Evolutionary conservation across 495 filamentous ascomycete species (phyloP).

Genomic region (Hypoxylon subgilvum): DNA sequence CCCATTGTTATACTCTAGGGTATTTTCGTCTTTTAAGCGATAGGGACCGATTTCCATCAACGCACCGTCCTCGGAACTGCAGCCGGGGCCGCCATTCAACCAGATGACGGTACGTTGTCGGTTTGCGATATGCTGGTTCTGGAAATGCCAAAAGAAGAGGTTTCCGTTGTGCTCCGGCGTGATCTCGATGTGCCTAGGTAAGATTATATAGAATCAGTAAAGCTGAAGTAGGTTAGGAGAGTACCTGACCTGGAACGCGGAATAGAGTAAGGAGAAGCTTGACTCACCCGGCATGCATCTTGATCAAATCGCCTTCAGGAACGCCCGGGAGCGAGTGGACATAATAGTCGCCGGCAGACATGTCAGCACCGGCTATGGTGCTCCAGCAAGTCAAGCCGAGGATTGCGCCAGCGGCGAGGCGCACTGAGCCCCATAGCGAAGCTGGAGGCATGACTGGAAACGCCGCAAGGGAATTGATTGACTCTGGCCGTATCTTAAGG

Average conservation of each 20-base stretch:
- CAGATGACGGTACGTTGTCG: slow-evolving; percentile 91
- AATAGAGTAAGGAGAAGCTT: neutral
- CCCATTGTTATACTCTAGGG: slow-evolving; percentile 81
- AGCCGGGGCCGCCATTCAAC: slow-evolving; percentile 96
- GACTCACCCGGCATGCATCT: slow-evolving; percentile 97
- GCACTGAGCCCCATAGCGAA: slow-evolving; percentile 46
- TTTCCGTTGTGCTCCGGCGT: slow-evolving; percentile 83
- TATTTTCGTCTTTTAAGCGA: slow-evolving; percentile 75
- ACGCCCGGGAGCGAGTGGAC: slow-evolving; percentile 81
- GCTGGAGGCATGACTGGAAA: slow-evolving; percentile 34
- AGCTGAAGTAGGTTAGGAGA: neutral
- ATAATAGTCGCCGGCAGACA: slow-evolving; percentile 83
- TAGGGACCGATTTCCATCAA: slow-evolving; percentile 98
- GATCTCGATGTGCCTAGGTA: slow-evolving; percentile 83
- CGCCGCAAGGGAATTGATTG: slow-evolving; percentile 13
- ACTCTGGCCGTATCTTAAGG: slow-evolving; percentile 4
- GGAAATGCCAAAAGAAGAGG: slow-evolving; percentile 97
- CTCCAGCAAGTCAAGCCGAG: slow-evolving; percentile 44
- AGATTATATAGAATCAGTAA: slow-evolving; percentile 38
- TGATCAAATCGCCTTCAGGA: slow-evolving; percentile 80
- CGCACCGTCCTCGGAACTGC: slow-evolving; percentile 95
- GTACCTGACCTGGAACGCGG: slow-evolving; percentile 3
- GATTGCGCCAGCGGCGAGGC: slow-evolving; percentile 40
- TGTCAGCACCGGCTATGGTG: slow-evolving; percentile 43
- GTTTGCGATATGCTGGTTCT: slow-evolving; percentile 94